Evolutionary conservation across 2,329 filamentous ascomycete species (phyloP).

Genomic region (Parafenestella ontariensis): DNA sequence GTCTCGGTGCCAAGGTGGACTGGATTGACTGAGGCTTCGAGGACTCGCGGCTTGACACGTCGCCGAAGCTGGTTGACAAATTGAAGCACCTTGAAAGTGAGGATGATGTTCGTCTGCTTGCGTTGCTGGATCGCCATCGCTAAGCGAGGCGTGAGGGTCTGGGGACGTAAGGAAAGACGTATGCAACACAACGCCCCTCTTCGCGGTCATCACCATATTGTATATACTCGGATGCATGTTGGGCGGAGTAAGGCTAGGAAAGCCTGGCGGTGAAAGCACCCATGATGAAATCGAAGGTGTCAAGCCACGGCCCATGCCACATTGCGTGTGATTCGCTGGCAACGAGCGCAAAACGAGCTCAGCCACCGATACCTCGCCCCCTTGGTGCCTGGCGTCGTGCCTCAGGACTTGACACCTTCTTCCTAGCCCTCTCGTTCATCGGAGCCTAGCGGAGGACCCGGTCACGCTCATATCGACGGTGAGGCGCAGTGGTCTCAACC

Average conservation of each 20-base stretch:
- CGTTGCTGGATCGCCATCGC: slow-evolving; percentile 41
- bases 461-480: slow-evolving; percentile 17
- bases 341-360: slow-evolving; percentile 6
- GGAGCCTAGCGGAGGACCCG: slow-evolving; percentile 11
- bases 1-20: slow-evolving; percentile 30
- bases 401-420: slow-evolving; percentile 16
- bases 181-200: slow-evolving; percentile 13
- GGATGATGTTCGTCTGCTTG: slow-evolving; percentile 41
- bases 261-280: slow-evolving; percentile 31
- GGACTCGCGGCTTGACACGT: slow-evolving; percentile 43
- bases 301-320: slow-evolving; percentile 24
- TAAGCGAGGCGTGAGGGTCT: slow-evolving; percentile 22
- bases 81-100: slow-evolving; percentile 49
- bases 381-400: slow-evolving; percentile 14
- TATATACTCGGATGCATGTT: slow-evolving; percentile 32
- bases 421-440: slow-evolving; percentile 27
- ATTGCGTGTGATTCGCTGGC: slow-evolving; percentile 24
- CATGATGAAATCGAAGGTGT: slow-evolving; percentile 21
- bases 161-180: slow-evolving; percentile 34
- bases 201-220: slow-evolving; percentile 14
- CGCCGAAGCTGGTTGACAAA: slow-evolving; percentile 49
- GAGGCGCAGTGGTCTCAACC: slow-evolving; percentile 33
- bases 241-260: slow-evolving; percentile 36
- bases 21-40: slow-evolving; percentile 23
- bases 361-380: slow-evolving; percentile 9